Evolutionary conservation across 2,329 filamentous ascomycete species (phyloP), one percentile per base, ranked within the genome.

Genomic region (Penicillium sp.): DNA sequence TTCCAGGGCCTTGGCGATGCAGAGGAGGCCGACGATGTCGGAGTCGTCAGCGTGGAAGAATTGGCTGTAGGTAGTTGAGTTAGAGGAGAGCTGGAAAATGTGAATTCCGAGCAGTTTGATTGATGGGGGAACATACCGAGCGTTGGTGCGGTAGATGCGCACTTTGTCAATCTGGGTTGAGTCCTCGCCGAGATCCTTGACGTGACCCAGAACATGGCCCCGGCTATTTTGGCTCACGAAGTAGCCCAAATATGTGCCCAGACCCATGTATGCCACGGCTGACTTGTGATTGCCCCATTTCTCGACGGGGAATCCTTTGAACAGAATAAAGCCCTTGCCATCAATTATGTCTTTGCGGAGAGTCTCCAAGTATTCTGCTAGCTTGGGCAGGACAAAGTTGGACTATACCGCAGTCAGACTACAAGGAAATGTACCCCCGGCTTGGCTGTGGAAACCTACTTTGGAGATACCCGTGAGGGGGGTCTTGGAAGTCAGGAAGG

Each of bases 91-190:
- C 40, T 14, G 14, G 3, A 54, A 7, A 13, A 37, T 36, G 3
- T 43, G 37, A 41, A 18, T 16, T 33, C 40, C n/a, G 43, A 37
- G 6, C 13, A 4, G 37, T 6, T 19, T 7, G 13, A 10, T 35
- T n/a, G 10, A n/a, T 2, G 39, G 10, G 5, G 31, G 11, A 37
- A 63, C 70, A 55, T 73, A 82, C 73, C 87, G 82, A 53, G 91
- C 92, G 63, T 92, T 91, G 2, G 92, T 96, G 63, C 92, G 85
- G 80, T 96, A 96, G 76, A 96, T 96, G 67, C 92, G 88, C 60
- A 96, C 91, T 68, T 88, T 89, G 78, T 96, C 89, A 68, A 92
- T 96, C 77, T 92, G 88, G 4, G 82, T 85, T 27, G 89, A 82
- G 73, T 96, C 91, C 66, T 93, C 92, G 47, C 91, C 90, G 3